Base-by-base conservation (phyloP, 306 rosid species). In the Sindora glabra region DNA sequence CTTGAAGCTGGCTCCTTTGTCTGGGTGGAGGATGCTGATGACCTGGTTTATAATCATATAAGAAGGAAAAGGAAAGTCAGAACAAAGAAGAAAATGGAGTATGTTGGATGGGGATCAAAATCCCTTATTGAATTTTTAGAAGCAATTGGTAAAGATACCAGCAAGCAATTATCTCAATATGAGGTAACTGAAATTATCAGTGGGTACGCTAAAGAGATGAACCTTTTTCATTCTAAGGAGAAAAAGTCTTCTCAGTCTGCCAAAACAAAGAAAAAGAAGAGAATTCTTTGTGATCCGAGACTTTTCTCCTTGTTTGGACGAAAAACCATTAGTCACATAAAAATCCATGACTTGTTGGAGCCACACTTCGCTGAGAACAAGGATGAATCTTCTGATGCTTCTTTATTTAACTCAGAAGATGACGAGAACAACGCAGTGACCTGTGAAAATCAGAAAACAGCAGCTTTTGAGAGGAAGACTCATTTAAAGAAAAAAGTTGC, bases 191-290 rank as follows among this genome's bases (percentile, higher is more conserved):
- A 72, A 19, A 73, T 90, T 54, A 26, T 90, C 42, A 75, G 55
- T 39, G 84, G 83, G 3, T 90, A 90, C 30, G 87, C 79, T 15
- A 59, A 63, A 56, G 49, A 18, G 29, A 68, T 78, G 3, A 60
- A 21, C 13, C 95, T 90, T 45, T 13, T 62, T 37, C 79, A 80
- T 49, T 84, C 77, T 9, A 56, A 71, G 13, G n/a, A n/a, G n/a
- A n/a, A n/a, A n/a, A n/a, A n/a, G n/a, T n/a, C n/a, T n/a, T n/a
- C n/a, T n/a, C n/a, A n/a, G n/a, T n/a, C n/a, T n/a, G n/a, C n/a
- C n/a, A n/a, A n/a, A n/a, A n/a, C n/a, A n/a, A n/a, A n/a, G n/a
- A 87, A 68, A 32, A 90, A 80, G 90, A 90, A 82, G 70, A 69
- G 83, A 69, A 57, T 87, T 33, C 10, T 67, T 44, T 87, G 97